Base-by-base conservation (phyloP, 352 stramenopile genomes). In the Phytophthora niederhauseri region DNA sequence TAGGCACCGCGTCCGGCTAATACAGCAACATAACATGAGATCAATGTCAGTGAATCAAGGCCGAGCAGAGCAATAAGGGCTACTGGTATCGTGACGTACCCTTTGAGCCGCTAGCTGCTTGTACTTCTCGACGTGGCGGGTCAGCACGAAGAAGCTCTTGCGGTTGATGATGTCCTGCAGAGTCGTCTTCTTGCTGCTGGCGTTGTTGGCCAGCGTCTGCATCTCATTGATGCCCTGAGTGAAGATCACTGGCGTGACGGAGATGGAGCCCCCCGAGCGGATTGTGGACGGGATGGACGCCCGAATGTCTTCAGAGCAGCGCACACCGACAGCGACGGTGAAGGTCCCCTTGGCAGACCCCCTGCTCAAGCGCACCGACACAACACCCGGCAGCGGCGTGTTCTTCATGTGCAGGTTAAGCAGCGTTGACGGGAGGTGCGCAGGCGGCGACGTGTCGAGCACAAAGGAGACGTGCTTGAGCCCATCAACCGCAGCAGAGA, bases 201-300 rank as follows among this genome's bases (percentile, higher is more conserved):
- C 79, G 36, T 87, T 92, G 68, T 93, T 93, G 20, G 83, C 81
- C 53, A 93, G 62, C 15, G 85, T 92, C 76, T 93, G 85, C 80
- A 91, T 92, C 66, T 93, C 85, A 43, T 92, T 92, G 65, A 96
- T 89, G 38, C 86, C 84, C 54, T 96, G 83, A 9, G 88, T 88
- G 62, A 89, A 91, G 54, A 90, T 71, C 46, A 96, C 68, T 0
- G 86, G 81, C 6, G 78, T 91, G 24, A 93, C 82, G 6, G 64
- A 28, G 34, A 94, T 89, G 14, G 72, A 69, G 11, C 76, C 70
- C 11, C 84, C 86, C 0, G 57, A 77, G 38, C 80, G 83, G 20
- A 95, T 75, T 2, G 48, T 73, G 11, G 64, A 53, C 15, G 87
- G 87, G 19, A 96, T 82, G 0, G 49, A 66, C 7, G 66, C 65